Conservation (phyloP, 75 land plant genomes). For the Pinus taeda region DNA sequence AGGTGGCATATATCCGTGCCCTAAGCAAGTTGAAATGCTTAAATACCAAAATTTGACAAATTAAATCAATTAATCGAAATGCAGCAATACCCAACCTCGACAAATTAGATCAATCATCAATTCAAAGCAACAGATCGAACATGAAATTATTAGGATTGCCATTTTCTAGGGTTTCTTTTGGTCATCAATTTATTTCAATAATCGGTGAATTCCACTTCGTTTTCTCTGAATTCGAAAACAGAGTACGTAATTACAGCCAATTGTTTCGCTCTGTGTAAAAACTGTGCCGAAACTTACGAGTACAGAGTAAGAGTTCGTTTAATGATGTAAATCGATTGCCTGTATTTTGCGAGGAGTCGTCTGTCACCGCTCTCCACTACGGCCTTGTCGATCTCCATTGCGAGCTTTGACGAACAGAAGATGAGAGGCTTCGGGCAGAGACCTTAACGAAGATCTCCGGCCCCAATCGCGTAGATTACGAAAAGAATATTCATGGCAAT, state of each 20-base stretch:
- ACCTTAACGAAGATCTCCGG: slow-evolving; percentile 1
- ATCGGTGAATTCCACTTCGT: not conserved
- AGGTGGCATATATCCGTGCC: not conserved
- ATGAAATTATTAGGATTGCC: not conserved
- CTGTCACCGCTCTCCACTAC: slow-evolving; percentile 62
- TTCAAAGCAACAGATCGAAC: not conserved
- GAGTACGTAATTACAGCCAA: not conserved
- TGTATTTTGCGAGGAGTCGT: slow-evolving; percentile 78
- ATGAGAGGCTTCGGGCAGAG: not conserved
- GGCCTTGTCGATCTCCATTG: slow-evolving; percentile 87
- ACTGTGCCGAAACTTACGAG: slow-evolving; percentile 32
- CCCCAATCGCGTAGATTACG: not conserved
- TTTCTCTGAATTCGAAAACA: not conserved
- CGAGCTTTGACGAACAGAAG: not conserved
- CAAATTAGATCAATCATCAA: not conserved
- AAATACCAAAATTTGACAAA: not conserved
- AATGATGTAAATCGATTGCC: slow-evolving; percentile 73
- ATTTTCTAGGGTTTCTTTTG: not conserved
- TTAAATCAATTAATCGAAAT: not conserved
- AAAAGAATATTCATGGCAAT: not conserved
- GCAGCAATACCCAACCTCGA: not conserved
- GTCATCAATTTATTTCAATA: not conserved
- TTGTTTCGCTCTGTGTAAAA: not conserved
- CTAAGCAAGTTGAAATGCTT: not conserved
- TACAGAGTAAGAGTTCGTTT: slow-evolving; percentile 79